Evolutionary conservation across 129 eudicot genomes (phyloP), one percentile per base, ranked within the genome.

Genomic region (Flaveria sonorensis): DNA sequence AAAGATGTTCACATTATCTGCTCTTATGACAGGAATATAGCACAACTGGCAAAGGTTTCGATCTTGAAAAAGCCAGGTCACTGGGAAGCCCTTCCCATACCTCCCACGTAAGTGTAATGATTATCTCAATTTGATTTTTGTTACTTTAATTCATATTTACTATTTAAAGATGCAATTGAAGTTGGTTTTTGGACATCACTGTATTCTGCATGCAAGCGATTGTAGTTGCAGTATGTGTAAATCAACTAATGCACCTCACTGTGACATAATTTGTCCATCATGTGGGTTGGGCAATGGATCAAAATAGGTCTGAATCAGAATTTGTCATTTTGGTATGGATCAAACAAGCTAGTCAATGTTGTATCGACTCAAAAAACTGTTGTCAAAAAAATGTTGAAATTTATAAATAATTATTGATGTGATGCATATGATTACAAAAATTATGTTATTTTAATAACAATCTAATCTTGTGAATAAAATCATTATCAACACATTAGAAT

Each of bases 21-120:
- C 36, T 63, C 28, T 23, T 68, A 26, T 46, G 53, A 26, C 81
- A 90, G 96, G 85, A 90, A 90, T 50, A 84, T 90, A 50, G 87
- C 86, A 69, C 92, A 88, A 79, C 81, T 90, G 77, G 81, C 96
- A 62, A 82, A 86, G 65, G 92, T 90, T 64, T 81, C 78, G 42
- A 85, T 90, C 86, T 84, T 90, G 96, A 88, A 63, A 85, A 86
- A 61, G 72, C 80, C 88, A 53, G 90, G 88, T 59, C 86, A 84
- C 21, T 90, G 96, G 96, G 81, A 79, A 80, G 86, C 77, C 46
- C 92, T 90, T 63, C 5, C 36, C 52, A 84, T 90, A 51, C 96
- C 90, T 75, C 81, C 67, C 73, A 81, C 86, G 96, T 87, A 83
- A 62, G 79, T 50, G 23, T 36, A 39, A 30, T 78, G 50, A 13